Evolutionary conservation across 768 basidiomycete genomes (phyloP).

Genomic region (Pilatotrama ljubarskyi): DNA sequence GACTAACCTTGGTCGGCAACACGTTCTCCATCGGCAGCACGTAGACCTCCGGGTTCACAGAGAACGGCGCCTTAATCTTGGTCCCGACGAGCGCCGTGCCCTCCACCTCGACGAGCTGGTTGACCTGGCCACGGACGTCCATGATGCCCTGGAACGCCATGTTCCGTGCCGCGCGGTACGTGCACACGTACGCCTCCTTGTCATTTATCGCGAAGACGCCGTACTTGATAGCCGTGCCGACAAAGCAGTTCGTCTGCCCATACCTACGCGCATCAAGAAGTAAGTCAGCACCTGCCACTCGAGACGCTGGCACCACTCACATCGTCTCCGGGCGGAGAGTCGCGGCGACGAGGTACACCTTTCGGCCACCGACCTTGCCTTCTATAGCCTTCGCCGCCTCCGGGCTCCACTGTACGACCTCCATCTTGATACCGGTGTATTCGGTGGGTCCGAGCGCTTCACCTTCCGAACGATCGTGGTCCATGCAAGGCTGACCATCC

Average conservation of each 20-base stretch:
- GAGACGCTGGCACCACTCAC: slow-evolving; percentile 44
- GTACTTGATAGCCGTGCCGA: slow-evolving; percentile 88
- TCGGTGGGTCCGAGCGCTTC: slow-evolving; percentile 95
- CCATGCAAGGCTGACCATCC: slow-evolving; percentile 99
- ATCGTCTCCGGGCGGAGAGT: slow-evolving; percentile 97
- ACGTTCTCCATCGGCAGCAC: slow-evolving; percentile 99
- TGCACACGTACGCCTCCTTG: slow-evolving; percentile 86
- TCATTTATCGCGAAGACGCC: slow-evolving; percentile 89
- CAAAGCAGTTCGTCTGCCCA: slow-evolving; percentile 98
- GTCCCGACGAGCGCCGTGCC: slow-evolving; percentile 85
- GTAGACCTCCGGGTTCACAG: slow-evolving; percentile 82
- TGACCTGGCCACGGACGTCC: slow-evolving; percentile 66
- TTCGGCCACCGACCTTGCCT: slow-evolving; percentile 71
- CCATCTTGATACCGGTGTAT: slow-evolving; percentile 94
- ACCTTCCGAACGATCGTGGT: slow-evolving; percentile 94
- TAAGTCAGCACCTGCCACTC: neutral
- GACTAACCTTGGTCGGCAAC: slow-evolving; percentile 80
- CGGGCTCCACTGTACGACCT: slow-evolving; percentile 82
- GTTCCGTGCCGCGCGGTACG: slow-evolving; percentile 89
- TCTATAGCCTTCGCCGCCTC: slow-evolving; percentile 64
- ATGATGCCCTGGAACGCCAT: slow-evolving; percentile 95
- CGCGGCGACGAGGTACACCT: slow-evolving; percentile 92
- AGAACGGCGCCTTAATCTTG: slow-evolving; percentile 85
- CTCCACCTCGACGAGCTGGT: slow-evolving; percentile 74
- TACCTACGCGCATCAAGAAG: slow-evolving; percentile 67